Evolutionary conservation across 2,329 filamentous ascomycete genomes (phyloP), one percentile per base, ranked within the genome.

Genomic region (Penicillium sp.): DNA sequence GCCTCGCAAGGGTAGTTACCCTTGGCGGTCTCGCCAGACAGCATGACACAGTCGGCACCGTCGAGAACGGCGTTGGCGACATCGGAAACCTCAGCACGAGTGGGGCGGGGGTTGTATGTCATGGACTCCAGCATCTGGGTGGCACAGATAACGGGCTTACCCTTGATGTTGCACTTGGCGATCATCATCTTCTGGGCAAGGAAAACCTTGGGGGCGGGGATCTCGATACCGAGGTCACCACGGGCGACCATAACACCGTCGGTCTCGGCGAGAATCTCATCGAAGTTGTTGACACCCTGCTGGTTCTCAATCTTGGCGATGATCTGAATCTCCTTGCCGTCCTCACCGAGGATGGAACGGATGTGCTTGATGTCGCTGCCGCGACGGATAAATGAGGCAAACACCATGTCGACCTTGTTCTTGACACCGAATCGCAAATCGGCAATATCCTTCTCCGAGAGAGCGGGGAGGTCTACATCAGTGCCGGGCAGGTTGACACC

Each of bases 131-230:
- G 86, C 94, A 99, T 99, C 84, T 99, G 94, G 41, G 94, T 99
- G 60, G 94, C 94, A 80, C 93, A 97, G 77, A 99, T 97, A 77
- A 93, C 93, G 68, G 94, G 94, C 86, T 99, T 99, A 80, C 94
- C 94, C 69, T 92, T 93, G 75, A 97, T 88, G 84, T 99, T 99
- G 87, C 94, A 99, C 88, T 97, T 97, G 80, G 94, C 93, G 79
- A 99, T 99, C 86, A 99, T 93, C 91, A 99, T 99, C 89, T 99
- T 99, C 85, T 99, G 94, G 57, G 94, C 94, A 69, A 96, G 91
- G 80, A 99, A 99, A 67, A 99, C 94, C 84, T 99, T 94, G 65
- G 93, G 91, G 61, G 94, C 93, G 50, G 94, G 93, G 71, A 99
- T 99, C 82, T 99, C 94, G 71, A 99, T 99, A 83, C 94, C 94